These are phyloP conservation scores for Vitis vinifera DNA, from an alignment of 164 flowering plant genomes.

Conservation along the genomic window ASM3070453v1 NC_081819.1:1125001-1125500, in stretches of 20 bases:
- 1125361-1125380: too few species aligned
- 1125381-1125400: too few species aligned
- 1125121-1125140: neutral
- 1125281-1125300: neutral
- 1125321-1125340: too few species aligned
- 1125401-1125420: too few species aligned
- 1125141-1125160: neutral
- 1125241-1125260: conserved; percentile 73
- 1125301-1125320: neutral
- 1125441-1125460: too few species aligned
- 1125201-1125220: conserved; percentile 64
- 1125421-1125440: too few species aligned
- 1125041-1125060: neutral
- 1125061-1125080: conserved; percentile 45
- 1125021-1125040: neutral
- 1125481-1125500: too few species aligned
- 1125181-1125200: conserved; percentile 69
- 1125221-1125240: conserved; percentile 71
- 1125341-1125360: too few species aligned
- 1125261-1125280: neutral
- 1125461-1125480: too few species aligned
- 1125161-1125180: neutral
- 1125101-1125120: conserved; percentile 60
- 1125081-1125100: conserved; percentile 86
- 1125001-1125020: neutral